Evolutionary conservation across 2,329 filamentous ascomycete species (phyloP), one percentile per base, ranked within the genome.

Genomic region (Diaporthe longicolla): DNA sequence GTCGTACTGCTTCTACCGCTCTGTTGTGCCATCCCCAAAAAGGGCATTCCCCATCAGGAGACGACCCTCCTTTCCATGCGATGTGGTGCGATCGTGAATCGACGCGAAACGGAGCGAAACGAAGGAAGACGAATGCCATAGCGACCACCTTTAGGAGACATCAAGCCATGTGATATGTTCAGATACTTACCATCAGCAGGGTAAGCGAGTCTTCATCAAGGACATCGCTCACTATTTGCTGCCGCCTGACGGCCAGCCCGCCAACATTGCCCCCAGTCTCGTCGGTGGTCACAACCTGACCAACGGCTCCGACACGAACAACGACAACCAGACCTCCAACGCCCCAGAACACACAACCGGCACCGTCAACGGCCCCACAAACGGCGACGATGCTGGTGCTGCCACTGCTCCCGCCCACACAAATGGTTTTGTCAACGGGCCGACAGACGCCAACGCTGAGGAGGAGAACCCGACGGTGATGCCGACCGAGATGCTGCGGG

Each of bases 191-290:
- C 73, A 58, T 54, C 58, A 71, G 79, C 78, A 97, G 94, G 93
- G 92, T 79, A 98, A 97, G 87, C 94, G 96, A 78, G 87, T 97
- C 79, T 98, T 98, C 86, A 97, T 99, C 89, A 99, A 99, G 84
- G 97, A 98, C 83, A 99, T 98, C 86, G 93, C 94, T 72, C 93
- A 98, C 84, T 98, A 98, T 83, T 88, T 98, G 77, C 88, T 97
- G 77, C 93, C 95, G 7, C 94, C 94, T 4, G 86, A 93, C 76
- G 87, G 89, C 61, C 89, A 93, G 79, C 87, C 89, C 19, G 90
- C 94, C 68, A 87, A 87, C 65, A 91, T 97, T 75, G 95, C 94
- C 13, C 93, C 94, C 3, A 98, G 95, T n/a, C 88, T 98, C 68
- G 89, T 93, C 74, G 90, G 90, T 77, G 90, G 89, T 37, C 76